Conservation (phyloP, 495 filamentous ascomycete genomes). For the Podospora didyma region DNA sequence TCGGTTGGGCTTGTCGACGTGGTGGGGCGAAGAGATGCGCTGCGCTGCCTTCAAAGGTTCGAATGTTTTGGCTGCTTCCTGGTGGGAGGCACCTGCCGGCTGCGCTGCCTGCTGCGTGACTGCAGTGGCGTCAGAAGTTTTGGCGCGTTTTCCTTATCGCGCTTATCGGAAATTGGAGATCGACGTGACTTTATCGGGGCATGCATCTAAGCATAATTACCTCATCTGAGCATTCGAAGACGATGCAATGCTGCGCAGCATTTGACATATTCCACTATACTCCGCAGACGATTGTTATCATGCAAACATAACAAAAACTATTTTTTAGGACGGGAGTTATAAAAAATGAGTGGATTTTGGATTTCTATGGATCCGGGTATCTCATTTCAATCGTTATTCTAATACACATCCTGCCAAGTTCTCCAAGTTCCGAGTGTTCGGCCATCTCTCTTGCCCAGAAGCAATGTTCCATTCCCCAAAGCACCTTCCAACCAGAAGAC, state of each 20-base stretch:
- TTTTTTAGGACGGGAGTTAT: no score
- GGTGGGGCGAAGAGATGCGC: neutral
- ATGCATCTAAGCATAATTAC: no score
- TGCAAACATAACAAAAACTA: no score
- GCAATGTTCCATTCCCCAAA: no score
- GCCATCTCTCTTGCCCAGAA: no score
- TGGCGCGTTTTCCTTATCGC: constrained; percentile 4
- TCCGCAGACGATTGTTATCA: no score
- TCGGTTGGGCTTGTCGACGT: neutral
- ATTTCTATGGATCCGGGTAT: neutral
- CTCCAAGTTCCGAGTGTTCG: neutral
- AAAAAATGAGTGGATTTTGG: neutral
- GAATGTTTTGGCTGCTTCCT: neutral
- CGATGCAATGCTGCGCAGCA: no score
- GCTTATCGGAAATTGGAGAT: constrained; percentile 8
- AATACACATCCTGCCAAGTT: constrained; percentile 6
- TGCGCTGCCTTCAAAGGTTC: no score
- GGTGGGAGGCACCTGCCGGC: neutral
- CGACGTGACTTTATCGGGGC: neutral
- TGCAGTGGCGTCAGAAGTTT: constrained; percentile 11
- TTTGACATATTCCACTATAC: no score
- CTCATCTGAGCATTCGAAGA: no score
- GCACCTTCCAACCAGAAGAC: no score
- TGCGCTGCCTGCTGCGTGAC: neutral
- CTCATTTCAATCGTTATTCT: neutral